Conservation (phyloP, 352 stramenopile species). For the Albugo laibachii region DNA sequence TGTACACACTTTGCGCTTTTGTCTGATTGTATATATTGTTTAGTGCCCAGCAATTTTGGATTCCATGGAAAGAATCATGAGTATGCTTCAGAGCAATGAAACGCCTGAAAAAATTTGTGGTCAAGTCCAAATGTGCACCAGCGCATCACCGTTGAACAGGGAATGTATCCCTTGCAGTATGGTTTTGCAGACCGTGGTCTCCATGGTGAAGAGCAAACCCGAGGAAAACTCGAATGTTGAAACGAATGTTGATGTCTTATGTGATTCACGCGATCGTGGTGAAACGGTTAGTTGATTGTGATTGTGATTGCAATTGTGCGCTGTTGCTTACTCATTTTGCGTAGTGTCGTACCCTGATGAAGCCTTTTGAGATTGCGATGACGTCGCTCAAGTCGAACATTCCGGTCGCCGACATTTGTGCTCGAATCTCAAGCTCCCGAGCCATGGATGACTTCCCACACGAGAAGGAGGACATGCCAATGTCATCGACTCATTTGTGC, state of each 20-base stretch:
- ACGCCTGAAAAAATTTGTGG: too few relatives aligned
- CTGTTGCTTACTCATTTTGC: background rate
- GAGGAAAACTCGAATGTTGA: slow-evolving; percentile 38
- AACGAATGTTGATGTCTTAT: slow-evolving; percentile 39
- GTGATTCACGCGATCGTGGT: slow-evolving; percentile 32
- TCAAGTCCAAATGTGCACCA: too few relatives aligned
- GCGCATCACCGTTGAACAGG: too few relatives aligned
- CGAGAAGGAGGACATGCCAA: too few relatives aligned
- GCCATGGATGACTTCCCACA: too few relatives aligned
- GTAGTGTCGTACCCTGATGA: slow-evolving; percentile 41
- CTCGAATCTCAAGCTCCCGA: too few relatives aligned
- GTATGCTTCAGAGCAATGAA: too few relatives aligned
- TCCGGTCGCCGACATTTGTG: too few relatives aligned
- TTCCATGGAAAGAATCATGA: too few relatives aligned
- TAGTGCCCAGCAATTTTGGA: too few relatives aligned
- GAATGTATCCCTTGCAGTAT: slow-evolving; percentile 18
- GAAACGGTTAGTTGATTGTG: slow-evolving; percentile 21
- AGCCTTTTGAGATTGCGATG: slow-evolving; percentile 41
- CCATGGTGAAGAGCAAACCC: slow-evolving; percentile 27
- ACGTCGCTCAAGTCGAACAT: slow-evolving; percentile 13
- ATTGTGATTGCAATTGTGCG: background rate
- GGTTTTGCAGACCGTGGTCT: slow-evolving; percentile 37
- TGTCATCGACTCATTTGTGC: slow-evolving; percentile 5
- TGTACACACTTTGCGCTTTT: too few relatives aligned
- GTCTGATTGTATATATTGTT: too few relatives aligned